Evolutionary conservation across 2,329 filamentous ascomycete genomes (phyloP).

Genomic region (Cercospora sp.): DNA sequence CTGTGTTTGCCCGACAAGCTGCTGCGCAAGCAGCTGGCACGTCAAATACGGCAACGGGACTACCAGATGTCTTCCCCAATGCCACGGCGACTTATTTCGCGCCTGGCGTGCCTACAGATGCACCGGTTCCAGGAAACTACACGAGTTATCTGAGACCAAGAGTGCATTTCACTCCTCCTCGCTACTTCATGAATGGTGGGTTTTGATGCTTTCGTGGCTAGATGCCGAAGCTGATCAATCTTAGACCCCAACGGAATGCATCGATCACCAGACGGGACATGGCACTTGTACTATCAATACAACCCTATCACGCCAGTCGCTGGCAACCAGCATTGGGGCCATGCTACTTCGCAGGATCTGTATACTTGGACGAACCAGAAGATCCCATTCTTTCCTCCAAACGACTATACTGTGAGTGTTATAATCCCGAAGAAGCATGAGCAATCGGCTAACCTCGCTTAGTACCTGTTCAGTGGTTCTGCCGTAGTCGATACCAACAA

Average conservation of each 20-base stretch:
- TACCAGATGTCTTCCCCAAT: constrained; percentile 14
- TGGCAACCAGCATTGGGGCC: constrained; percentile 59
- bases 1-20: constrained; percentile 20
- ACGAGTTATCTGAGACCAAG: constrained; percentile 51
- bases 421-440: background rate
- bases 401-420: constrained; percentile 46
- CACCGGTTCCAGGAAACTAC: constrained; percentile 45
- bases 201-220: background rate
- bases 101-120: constrained; percentile 38
- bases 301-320: constrained; percentile 53
- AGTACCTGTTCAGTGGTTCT: constrained; percentile 56
- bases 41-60: constrained; percentile 8
- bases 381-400: constrained; percentile 61
- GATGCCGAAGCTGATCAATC: constrained; percentile 43
- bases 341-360: constrained; percentile 62
- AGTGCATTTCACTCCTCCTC: constrained; percentile 58
- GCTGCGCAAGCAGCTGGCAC: constrained; percentile 20
- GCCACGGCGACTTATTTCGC: constrained; percentile 31
- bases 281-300: constrained; percentile 68
- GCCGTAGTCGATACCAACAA: constrained; percentile 64
- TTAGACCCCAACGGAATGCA: constrained; percentile 65
- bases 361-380: constrained; percentile 67
- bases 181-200: constrained; percentile 54
- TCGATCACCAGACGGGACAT: constrained; percentile 57
- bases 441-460: background rate